phyloP scores from a whole-genome alignment of 768 basidiomycete species.

The Wakefieldia striispora region DNA sequence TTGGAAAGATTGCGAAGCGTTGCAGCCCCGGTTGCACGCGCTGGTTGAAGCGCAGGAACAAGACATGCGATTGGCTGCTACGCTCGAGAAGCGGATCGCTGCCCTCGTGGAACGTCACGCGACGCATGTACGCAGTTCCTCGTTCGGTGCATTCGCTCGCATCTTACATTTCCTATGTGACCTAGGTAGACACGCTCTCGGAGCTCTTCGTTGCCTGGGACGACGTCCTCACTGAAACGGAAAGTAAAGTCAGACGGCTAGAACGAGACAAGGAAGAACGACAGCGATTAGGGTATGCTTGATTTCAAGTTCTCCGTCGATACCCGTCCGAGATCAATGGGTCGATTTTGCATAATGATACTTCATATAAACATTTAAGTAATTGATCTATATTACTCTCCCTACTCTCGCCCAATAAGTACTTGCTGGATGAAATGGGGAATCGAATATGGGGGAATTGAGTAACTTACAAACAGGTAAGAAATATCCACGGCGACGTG shows the following conservation, averaged over 20 bases:
- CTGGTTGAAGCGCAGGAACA: slow-evolving; percentile 59
- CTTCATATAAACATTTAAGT: slow-evolving; percentile 18
- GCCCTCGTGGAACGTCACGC: slow-evolving; percentile 66
- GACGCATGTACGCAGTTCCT: slow-evolving; percentile 51
- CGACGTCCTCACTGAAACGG: slow-evolving; percentile 66
- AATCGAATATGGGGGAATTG: slow-evolving; percentile 12
- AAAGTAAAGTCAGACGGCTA: slow-evolving; percentile 53
- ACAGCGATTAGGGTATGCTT: slow-evolving; percentile 59
- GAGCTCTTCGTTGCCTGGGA: slow-evolving; percentile 87
- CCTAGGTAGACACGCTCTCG: slow-evolving; percentile 74
- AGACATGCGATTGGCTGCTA: slow-evolving; percentile 52
- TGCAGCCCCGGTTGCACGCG: slow-evolving; percentile 66
- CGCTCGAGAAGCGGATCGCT: slow-evolving; percentile 66
- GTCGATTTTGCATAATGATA: slow-evolving; percentile 10
- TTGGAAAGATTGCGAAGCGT: slow-evolving; percentile 53
- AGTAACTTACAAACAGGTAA: slow-evolving; percentile 23
- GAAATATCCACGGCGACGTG: slow-evolving; percentile 11
- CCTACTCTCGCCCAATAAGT: slow-evolving; percentile 8
- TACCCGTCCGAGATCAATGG: background rate
- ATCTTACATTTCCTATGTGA: background rate
- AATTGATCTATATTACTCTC: slow-evolving; percentile 18
- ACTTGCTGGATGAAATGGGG: background rate
- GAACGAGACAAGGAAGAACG: slow-evolving; percentile 64
- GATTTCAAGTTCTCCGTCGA: background rate
- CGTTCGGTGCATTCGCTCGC: background rate